These are phyloP conservation scores for Diaporthe eres DNA, from an alignment of 2,329 filamentous ascomycete genomes.

Conservation along the genomic window DNA sequence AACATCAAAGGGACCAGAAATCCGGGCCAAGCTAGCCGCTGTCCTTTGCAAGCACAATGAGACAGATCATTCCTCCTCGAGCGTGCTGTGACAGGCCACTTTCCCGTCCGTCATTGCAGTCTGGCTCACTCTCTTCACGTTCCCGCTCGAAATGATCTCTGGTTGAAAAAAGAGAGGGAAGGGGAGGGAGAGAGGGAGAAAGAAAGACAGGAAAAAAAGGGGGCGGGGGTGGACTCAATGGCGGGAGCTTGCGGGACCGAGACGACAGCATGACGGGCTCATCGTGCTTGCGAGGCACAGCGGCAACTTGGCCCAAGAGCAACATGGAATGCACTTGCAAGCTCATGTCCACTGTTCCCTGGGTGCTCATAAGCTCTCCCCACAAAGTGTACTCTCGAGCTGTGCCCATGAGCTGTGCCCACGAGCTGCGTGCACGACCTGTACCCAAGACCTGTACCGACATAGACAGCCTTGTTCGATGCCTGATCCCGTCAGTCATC, in stretches of 20 bases:
- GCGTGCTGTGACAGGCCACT: background rate
- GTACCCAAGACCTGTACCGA: background rate
- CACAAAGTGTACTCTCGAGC: background rate
- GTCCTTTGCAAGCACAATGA: no score
- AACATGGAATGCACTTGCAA: no score
- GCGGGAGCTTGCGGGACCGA: background rate
- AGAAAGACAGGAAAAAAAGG: no score
- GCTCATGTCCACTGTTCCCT: background rate
- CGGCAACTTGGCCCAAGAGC: background rate
- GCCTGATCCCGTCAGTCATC: background rate
- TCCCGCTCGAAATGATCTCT: background rate
- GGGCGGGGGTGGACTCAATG: background rate
- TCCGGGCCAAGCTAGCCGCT: background rate
- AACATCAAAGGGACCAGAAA: background rate
- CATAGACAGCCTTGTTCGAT: background rate
- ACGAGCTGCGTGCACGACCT: background rate
- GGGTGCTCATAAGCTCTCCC: background rate
- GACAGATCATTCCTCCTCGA: background rate
- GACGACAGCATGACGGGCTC: background rate
- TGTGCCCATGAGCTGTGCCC: background rate
- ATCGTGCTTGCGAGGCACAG: background rate
- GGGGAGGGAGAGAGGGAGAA: no score
- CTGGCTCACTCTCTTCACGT: background rate
- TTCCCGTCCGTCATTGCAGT: background rate
- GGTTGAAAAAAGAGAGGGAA: no score